Evolutionary conservation across 108 stramenopile genomes (phyloP).

Genomic region (Schizochytrium sp.): DNA sequence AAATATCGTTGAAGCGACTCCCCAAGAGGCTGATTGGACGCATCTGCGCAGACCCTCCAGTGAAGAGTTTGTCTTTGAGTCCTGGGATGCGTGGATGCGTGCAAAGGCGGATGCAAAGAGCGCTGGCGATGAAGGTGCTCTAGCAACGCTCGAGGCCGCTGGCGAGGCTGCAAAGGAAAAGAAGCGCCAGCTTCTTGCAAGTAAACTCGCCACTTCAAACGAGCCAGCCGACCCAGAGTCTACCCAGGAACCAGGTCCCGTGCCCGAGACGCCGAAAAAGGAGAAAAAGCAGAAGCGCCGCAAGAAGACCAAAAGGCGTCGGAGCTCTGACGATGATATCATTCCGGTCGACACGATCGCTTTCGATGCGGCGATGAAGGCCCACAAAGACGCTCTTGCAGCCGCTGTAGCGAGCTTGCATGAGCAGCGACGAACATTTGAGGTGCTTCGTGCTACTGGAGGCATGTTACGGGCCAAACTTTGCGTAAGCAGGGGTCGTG

Average conservation of each 20-base stretch:
- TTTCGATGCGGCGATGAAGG: background rate
- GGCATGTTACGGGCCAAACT: background rate
- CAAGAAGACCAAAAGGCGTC: background rate
- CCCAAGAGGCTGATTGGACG: background rate
- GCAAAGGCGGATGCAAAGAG: conserved; percentile 2
- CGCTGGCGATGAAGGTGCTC: background rate
- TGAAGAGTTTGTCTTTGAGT: background rate
- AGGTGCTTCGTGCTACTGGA: background rate
- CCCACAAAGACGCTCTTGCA: background rate
- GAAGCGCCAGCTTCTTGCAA: background rate
- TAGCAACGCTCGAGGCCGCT: background rate
- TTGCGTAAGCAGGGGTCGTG: too few relatives aligned
- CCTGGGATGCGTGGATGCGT: background rate
- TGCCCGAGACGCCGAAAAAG: background rate
- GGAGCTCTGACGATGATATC: background rate
- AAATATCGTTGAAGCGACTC: background rate
- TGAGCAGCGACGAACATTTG: background rate
- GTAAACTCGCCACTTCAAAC: background rate
- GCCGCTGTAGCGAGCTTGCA: background rate
- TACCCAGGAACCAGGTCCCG: background rate
- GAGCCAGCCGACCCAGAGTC: background rate
- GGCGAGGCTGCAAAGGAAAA: background rate
- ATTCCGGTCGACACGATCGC: background rate
- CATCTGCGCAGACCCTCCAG: background rate
- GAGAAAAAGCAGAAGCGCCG: background rate